Base-by-base conservation (phyloP, 441 rosid genomes). In the Breynia disticha region DNA sequence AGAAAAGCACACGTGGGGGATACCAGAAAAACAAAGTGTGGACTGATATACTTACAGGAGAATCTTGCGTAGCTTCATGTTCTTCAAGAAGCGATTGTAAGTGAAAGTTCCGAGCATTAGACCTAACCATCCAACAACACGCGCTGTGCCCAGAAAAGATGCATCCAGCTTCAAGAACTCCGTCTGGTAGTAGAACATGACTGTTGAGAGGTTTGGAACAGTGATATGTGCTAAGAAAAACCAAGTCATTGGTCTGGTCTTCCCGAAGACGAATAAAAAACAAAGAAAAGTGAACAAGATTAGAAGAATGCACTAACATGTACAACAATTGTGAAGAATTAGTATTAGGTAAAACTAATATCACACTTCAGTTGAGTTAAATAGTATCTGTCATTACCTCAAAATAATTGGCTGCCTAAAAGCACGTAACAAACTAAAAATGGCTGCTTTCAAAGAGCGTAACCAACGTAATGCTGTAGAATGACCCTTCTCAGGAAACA, bases 161-260 rank as follows among this genome's bases (percentile, higher is more conserved):
- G 95, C 88, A 20, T 93, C 91, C 69, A 93, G 68, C 42, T 82
- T 76, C 81, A 93, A 72, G 75, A 74, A 59, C 70, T 88, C 95
- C 2, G 97, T 84, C 74, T 82, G 96, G 83, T 93, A 93, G 68
- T 93, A 88, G 78, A 93, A 93, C 91, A 93, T 81, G 62, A 80
- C 80, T 0, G 95, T 93, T 52, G 97, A 86, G 69, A 91, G 81
- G 81, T 88, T 88, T 50, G 98, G 98, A 46, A 91, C 73, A 14
- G 90, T 82, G 54, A 91, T 64, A 7, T 82, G 91, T 43, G 95
- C 95, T 14, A 91, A 71, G 82, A 88, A 91, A 76, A 88, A 91
- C 97, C 98, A 88, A 35, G 91, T 71, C 98, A 88, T 93, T 19
- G 98, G 93, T 67, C 98, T 91, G 71, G 41, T 52, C 62, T 70